A percentile compares a stretch with the other conserved stretches of the same genome.
Conservation (phyloP, 2,329 filamentous ascomycete species). For the Myrmaecium sp. region DNA sequence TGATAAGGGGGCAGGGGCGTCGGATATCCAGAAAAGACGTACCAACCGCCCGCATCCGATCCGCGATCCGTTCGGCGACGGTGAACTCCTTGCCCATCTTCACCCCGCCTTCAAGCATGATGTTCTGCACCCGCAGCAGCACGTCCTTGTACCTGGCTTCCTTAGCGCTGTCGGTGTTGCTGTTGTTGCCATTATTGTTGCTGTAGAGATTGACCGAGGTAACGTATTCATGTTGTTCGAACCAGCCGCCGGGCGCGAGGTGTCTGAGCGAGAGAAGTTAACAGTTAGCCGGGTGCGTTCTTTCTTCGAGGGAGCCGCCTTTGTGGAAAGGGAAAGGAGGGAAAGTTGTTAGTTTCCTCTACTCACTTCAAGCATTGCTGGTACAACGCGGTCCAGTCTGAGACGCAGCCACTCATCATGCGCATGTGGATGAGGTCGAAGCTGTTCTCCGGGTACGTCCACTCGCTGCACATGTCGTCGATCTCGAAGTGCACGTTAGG, state of each 20-base stretch:
- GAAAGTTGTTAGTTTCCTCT: too few species aligned
- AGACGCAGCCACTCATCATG: constrained; percentile 23
- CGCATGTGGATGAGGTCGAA: constrained; percentile 25
- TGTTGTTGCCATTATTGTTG: constrained; percentile 8
- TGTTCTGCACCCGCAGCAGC: too few species aligned
- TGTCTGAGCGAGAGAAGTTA: too few species aligned
- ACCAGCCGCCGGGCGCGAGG: not conserved
- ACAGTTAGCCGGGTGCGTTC: not conserved
- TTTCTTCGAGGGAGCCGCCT: not conserved
- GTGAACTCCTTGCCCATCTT: constrained; percentile 13
- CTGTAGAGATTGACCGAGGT: not conserved
- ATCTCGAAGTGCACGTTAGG: constrained; percentile 28
- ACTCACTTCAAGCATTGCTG: constrained; percentile 15
- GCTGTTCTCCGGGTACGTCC: constrained; percentile 20
- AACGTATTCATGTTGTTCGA: not conserved
- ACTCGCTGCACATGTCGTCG: constrained; percentile 24
- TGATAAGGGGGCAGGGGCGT: not conserved
- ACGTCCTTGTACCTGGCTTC: too few species aligned
- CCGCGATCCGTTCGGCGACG: constrained; percentile 9
- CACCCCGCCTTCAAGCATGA: too few species aligned
- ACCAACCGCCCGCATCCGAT: constrained; percentile 8
- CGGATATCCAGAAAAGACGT: constrained; percentile 1
- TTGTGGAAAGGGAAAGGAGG: not conserved
- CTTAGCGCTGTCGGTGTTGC: constrained; percentile 8
- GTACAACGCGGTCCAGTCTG: constrained; percentile 24